Conservation (phyloP, 805 yeast species). For the Teunomyces aglyptinius region DNA sequence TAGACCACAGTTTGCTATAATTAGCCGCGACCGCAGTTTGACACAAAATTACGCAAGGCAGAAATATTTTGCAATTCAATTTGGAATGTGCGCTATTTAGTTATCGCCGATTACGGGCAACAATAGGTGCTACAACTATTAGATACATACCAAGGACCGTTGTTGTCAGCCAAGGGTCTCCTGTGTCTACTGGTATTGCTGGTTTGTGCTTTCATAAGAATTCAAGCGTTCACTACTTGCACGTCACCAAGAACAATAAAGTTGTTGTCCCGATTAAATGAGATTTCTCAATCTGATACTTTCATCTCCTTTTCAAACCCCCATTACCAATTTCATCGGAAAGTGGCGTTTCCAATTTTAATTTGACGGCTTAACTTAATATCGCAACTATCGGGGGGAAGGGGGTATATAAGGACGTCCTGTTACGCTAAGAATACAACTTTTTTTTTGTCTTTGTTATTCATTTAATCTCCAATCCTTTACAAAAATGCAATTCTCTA, state of each 20-base stretch:
- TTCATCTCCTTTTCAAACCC: background rate
- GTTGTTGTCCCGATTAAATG: background rate
- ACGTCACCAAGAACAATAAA: background rate
- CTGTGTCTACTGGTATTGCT: too few relatives aligned
- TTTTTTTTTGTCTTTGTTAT: too few relatives aligned
- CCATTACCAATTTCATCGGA: background rate
- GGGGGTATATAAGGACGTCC: background rate
- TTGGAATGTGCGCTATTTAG: background rate
- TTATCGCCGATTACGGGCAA: background rate
- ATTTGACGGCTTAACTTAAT: background rate
- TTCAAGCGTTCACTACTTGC: too few relatives aligned
- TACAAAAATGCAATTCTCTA: constrained; percentile 13
- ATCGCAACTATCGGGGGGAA: background rate
- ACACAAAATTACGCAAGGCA: background rate
- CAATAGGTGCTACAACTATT: background rate
- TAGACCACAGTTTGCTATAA: background rate
- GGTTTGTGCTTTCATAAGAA: too few relatives aligned
- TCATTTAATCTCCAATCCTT: background rate
- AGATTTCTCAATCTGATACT: background rate
- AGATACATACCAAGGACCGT: too few relatives aligned
- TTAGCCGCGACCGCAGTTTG: background rate
- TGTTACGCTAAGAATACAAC: too few relatives aligned
- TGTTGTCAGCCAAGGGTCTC: too few relatives aligned
- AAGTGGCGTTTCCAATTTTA: background rate
- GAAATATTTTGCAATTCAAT: background rate